Percentiles rank a stretch among this genome's conserved stretches.
phyloP scores from a whole-genome alignment of 345 rosid species.

The Salix caprea region DNA sequence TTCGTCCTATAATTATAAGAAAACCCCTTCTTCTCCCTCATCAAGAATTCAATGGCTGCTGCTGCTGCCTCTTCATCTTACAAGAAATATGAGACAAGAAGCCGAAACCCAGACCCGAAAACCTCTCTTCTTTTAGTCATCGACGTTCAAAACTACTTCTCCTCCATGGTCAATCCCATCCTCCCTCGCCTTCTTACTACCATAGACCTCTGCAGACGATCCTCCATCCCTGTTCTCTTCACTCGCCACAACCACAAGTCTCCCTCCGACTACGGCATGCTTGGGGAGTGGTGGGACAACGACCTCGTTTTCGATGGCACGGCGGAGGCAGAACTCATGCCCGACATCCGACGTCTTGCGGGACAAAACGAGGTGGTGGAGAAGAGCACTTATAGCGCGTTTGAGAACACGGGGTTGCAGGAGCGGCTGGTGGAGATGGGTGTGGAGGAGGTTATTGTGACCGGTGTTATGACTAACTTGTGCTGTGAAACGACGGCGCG shows the following conservation, averaged over 20 bases:
- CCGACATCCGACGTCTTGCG: conserved; percentile 32
- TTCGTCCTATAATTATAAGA: too few relatives aligned
- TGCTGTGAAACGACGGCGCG: conserved; percentile 93
- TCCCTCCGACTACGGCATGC: conserved; percentile 50
- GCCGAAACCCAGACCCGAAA: conserved; percentile 50
- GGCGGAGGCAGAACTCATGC: conserved; percentile 43
- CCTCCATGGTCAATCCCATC: conserved; percentile 54
- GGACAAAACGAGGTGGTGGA: conserved; percentile 44
- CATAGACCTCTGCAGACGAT: conserved; percentile 55
- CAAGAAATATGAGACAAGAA: conserved; percentile 49
- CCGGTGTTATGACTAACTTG: conserved; percentile 69
- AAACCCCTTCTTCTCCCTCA: neutral
- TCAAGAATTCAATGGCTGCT: neutral
- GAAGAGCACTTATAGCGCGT: conserved; percentile 75
- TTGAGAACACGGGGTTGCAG: conserved; percentile 47
- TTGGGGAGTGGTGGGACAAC: conserved; percentile 67
- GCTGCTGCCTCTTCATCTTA: conserved; percentile 14
- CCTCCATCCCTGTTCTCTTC: conserved; percentile 68
- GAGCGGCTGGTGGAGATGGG: conserved; percentile 51
- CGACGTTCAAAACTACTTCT: conserved; percentile 63
- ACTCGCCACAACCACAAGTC: conserved; percentile 70
- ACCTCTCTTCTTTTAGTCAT: conserved; percentile 52
- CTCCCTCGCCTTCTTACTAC: conserved; percentile 46
- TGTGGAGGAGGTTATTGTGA: conserved; percentile 66
- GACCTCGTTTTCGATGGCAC: conserved; percentile 62